A percentile compares a stretch with the other conserved stretches of the same genome.
These are phyloP conservation scores for Botryococcus braunii DNA, from an alignment of 163 green algal species.

Conservation along the genomic window DNA sequence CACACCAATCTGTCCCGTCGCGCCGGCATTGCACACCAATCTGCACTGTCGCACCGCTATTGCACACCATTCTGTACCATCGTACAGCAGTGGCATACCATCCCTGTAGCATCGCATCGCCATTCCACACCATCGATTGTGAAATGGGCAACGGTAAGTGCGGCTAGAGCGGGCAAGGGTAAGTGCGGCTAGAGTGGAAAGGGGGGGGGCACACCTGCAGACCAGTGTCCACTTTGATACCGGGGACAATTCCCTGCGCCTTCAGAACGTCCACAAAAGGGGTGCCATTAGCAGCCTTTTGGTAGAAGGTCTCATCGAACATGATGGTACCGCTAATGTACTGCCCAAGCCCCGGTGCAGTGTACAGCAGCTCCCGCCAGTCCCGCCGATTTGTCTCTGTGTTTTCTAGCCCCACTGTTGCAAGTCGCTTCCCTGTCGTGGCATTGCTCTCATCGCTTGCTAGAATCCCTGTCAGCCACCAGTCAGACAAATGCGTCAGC, in stretches of 20 bases:
- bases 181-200: too few relatives aligned
- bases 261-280: conserved; percentile 73
- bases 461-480: too few relatives aligned
- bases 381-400: conserved; percentile 69
- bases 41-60: too few relatives aligned
- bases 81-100: too few relatives aligned
- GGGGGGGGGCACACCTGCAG: conserved; percentile 9
- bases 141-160: too few relatives aligned
- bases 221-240: conserved; percentile 79
- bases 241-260: conserved; percentile 54
- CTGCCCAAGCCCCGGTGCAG: conserved; percentile 54
- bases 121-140: too few relatives aligned
- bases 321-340: conserved; percentile 69
- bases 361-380: conserved; percentile 84
- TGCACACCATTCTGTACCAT: too few relatives aligned
- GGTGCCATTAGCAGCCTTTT: conserved; percentile 51
- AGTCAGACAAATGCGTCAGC: too few relatives aligned
- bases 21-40: too few relatives aligned
- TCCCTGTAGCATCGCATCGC: too few relatives aligned
- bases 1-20: too few relatives aligned
- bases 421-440: conserved; percentile 89
- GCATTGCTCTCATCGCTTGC: conserved; percentile 86
- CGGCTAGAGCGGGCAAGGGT: too few relatives aligned
- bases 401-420: conserved; percentile 67
- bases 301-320: conserved; percentile 80